phyloP scores from a whole-genome alignment of 805 yeast genomes.

The Ogataea pilisensis region DNA sequence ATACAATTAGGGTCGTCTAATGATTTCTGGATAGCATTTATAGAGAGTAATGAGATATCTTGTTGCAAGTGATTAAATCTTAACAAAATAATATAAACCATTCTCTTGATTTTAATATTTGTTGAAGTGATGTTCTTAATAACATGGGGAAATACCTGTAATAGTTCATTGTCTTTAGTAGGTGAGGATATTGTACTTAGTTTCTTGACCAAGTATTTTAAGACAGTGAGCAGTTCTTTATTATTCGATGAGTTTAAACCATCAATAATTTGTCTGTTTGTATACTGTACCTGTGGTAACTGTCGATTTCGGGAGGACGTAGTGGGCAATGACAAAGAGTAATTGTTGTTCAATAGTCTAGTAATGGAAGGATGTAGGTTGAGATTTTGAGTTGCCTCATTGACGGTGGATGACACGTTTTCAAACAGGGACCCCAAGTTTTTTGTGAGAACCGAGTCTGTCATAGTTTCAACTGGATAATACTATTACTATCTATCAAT shows the following conservation, averaged over 20 bases:
- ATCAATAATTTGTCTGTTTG: conserved; percentile 62
- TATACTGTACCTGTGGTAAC: conserved; percentile 25
- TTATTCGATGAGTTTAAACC: conserved; percentile 67
- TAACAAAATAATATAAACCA: conserved; percentile 72
- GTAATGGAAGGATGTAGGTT: conserved; percentile 17
- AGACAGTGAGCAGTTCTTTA: conserved; percentile 56
- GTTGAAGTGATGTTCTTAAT: conserved; percentile 79
- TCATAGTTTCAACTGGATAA: conserved; percentile 9
- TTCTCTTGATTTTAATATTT: conserved; percentile 59
- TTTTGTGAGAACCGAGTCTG: conserved; percentile 18
- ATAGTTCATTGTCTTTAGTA: conserved; percentile 35
- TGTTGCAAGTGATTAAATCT: conserved; percentile 81
- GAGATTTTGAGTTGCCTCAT: conserved; percentile 50
- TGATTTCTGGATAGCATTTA: conserved; percentile 87
- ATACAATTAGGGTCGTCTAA: conserved; percentile 66
- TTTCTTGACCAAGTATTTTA: conserved; percentile 46
- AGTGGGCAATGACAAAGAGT: conserved; percentile 10
- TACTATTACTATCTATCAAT: too few relatives aligned
- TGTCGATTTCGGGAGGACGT: not conserved
- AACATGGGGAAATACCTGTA: conserved; percentile 72
- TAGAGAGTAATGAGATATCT: conserved; percentile 82
- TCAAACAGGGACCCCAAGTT: conserved; percentile 66
- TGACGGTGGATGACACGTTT: conserved; percentile 82
- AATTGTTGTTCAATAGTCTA: conserved; percentile 20
- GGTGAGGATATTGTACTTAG: not conserved